A percentile compares a stretch with the other conserved stretches of the same genome.
phyloP scores from a whole-genome alignment of 2,329 filamentous ascomycete genomes.

The Ophiobolus disseminans region DNA sequence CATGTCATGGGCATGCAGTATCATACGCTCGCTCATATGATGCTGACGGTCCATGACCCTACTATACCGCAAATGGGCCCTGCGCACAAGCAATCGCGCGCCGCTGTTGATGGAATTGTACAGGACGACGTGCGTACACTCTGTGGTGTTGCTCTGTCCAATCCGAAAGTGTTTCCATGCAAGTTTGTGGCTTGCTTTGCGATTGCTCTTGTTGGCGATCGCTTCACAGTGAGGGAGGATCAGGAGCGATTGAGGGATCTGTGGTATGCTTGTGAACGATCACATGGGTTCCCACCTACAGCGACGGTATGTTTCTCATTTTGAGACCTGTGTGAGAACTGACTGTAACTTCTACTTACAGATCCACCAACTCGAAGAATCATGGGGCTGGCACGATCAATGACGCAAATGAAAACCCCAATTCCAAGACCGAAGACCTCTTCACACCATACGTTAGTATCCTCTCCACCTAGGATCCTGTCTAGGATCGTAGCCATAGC shows the following conservation, averaged over 20 bases:
- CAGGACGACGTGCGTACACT: constrained; percentile 47
- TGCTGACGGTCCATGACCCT: constrained; percentile 47
- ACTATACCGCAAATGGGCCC: constrained; percentile 47
- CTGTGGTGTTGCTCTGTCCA: constrained; percentile 44
- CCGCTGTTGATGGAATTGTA: constrained; percentile 40
- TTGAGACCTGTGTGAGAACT: no score
- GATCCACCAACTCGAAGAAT: constrained; percentile 44
- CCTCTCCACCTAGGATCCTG: no score
- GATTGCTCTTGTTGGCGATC: constrained; percentile 46
- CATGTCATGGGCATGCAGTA: constrained; percentile 46
- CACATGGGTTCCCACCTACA: constrained; percentile 46
- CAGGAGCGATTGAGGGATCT: constrained; percentile 41
- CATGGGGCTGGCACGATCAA: constrained; percentile 40
- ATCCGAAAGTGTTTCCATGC: constrained; percentile 42
- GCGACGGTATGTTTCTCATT: constrained; percentile 16
- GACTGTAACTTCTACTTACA: background rate
- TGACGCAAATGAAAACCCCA: no score
- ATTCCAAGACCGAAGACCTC: no score
- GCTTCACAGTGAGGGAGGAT: constrained; percentile 39
- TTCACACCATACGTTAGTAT: background rate
- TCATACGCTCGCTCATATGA: constrained; percentile 44
- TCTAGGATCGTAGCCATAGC: background rate
- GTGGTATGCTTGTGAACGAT: constrained; percentile 39
- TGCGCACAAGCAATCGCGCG: constrained; percentile 40
- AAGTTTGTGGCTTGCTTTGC: constrained; percentile 48